These are phyloP conservation scores for Lecanosticta acicola DNA, from an alignment of 2,329 filamentous ascomycete species.

Conservation along the genomic window DNA sequence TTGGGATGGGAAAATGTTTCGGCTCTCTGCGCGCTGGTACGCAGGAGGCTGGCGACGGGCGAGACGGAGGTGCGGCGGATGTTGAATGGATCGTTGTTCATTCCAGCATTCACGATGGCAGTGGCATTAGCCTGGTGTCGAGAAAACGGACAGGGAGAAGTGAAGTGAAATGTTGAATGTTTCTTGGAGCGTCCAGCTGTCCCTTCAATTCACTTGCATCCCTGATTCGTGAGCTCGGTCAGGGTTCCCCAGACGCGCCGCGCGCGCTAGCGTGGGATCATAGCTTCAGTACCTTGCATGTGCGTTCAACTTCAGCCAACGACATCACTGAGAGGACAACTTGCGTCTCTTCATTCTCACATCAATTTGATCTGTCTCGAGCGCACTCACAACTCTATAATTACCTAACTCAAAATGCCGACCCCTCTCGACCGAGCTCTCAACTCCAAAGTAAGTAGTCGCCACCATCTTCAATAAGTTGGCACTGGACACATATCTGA, in stretches of 20 bases:
- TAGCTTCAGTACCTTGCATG: neutral
- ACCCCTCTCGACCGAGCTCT: constrained; percentile 46
- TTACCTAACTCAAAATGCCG: constrained; percentile 37
- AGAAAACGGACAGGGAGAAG: neutral
- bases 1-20: constrained; percentile 1
- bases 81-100: constrained; percentile 46
- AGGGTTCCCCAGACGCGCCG: constrained; percentile 5
- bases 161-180: neutral
- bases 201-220: constrained; percentile 2
- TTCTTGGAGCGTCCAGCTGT: constrained; percentile 3
- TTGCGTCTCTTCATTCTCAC: neutral
- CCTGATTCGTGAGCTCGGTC: neutral
- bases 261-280: constrained; percentile 1
- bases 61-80: constrained; percentile 30
- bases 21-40: constrained; percentile 7
- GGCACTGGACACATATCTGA: neutral
- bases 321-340: neutral
- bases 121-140: constrained; percentile 1
- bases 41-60: constrained; percentile 20
- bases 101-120: constrained; percentile 21
- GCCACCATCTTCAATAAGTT: neutral
- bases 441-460: constrained; percentile 34
- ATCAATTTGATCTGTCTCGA: too few species aligned
- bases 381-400: neutral
- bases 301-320: neutral